Conservation (phyloP, 2,329 filamentous ascomycete species). For the Sclerotinia subarctica region DNA sequence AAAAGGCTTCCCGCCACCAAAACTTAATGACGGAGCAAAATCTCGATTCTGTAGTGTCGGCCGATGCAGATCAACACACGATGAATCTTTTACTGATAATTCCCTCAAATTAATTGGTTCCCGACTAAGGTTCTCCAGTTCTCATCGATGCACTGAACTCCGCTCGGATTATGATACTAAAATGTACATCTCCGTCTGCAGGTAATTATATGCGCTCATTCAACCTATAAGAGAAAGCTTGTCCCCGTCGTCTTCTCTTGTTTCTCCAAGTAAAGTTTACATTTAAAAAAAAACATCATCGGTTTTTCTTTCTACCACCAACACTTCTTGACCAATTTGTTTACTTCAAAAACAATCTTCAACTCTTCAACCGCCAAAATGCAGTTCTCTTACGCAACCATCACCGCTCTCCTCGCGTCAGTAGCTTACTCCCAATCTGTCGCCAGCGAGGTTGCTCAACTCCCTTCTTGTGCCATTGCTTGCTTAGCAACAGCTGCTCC, state of each 20-base stretch:
- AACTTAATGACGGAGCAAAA: neutral
- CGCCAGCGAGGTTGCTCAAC: slow-evolving; percentile 19
- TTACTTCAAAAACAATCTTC: neutral
- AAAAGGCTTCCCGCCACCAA: neutral
- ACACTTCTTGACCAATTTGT: neutral
- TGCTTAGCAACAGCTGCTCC: slow-evolving; percentile 28
- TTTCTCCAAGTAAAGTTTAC: neutral
- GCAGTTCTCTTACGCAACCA: slow-evolving; percentile 23
- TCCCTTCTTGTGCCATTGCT: slow-evolving; percentile 30
- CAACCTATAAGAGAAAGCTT: slow-evolving; percentile 16
- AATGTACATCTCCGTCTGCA: no score
- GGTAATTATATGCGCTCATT: neutral
- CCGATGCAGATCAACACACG: neutral
- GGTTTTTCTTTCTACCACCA: neutral
- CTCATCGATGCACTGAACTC: slow-evolving; percentile 10
- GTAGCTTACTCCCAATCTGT: slow-evolving; percentile 30
- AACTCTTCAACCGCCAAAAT: slow-evolving; percentile 22
- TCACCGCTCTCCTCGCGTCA: slow-evolving; percentile 22
- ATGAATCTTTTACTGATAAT: neutral
- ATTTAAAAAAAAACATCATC: neutral
- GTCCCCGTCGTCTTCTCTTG: neutral
- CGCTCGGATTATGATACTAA: no score
- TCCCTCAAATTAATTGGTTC: slow-evolving; percentile 7
- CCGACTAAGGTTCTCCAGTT: neutral
- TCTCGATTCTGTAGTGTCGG: neutral